Conservation (phyloP, 768 basidiomycete species). For the Naganishia friedmannii region DNA sequence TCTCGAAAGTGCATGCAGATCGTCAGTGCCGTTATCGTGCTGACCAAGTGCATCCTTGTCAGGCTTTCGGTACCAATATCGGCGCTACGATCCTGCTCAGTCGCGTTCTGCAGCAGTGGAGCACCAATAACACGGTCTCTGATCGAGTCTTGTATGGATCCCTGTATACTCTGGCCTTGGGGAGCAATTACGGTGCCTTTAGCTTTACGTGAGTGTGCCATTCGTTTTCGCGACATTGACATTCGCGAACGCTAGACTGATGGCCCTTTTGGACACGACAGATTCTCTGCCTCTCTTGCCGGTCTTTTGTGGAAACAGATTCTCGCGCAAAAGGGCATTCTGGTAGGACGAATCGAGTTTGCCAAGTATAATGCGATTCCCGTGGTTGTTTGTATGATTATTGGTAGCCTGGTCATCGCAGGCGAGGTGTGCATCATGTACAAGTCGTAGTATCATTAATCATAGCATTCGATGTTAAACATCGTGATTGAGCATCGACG, state of each 20-base stretch:
- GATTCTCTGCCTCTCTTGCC: conserved; percentile 78
- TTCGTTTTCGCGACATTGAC: too few species aligned
- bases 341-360: conserved; percentile 64
- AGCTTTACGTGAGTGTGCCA: conserved; percentile 61
- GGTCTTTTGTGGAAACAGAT: conserved; percentile 81
- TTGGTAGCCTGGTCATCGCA: conserved; percentile 68
- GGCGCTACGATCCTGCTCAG: conserved; percentile 86
- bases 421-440: conserved; percentile 63
- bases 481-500: too few species aligned
- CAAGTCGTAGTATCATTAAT: conserved; percentile 29
- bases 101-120: conserved; percentile 54
- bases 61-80: conserved; percentile 79
- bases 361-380: conserved; percentile 70
- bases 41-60: not conserved
- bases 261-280: conserved; percentile 3
- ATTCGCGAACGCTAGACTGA: too few species aligned
- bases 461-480: too few species aligned
- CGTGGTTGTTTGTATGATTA: conserved; percentile 63
- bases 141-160: conserved; percentile 56
- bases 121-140: conserved; percentile 32
- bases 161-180: conserved; percentile 65
- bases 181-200: conserved; percentile 86
- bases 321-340: conserved; percentile 68
- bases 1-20: too few species aligned
- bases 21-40: too few species aligned